These are phyloP conservation scores for Claviceps lovelessii DNA, from an alignment of 2,329 filamentous ascomycete species.

Conservation along the genomic window DNA sequence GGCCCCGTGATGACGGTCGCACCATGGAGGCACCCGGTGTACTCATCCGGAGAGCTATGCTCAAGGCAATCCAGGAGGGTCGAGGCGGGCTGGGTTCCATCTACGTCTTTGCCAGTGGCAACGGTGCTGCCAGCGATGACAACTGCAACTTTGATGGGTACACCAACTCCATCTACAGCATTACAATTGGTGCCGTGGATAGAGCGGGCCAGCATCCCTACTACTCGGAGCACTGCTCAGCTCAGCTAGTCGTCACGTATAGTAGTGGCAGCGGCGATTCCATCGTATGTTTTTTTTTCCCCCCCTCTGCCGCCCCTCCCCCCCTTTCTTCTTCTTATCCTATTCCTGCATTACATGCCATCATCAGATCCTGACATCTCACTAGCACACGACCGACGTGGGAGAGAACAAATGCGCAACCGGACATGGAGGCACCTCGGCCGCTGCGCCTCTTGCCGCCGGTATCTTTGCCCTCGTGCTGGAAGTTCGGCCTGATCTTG, in stretches of 20 bases:
- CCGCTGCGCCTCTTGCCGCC: constrained; percentile 81
- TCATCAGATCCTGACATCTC: constrained; percentile 1
- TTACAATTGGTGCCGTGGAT: constrained; percentile 89
- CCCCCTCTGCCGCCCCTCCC: too few species aligned
- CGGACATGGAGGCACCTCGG: constrained; percentile 87
- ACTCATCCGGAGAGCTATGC: constrained; percentile 77
- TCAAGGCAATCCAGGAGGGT: constrained; percentile 82
- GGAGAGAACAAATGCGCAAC: constrained; percentile 65
- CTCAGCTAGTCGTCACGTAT: constrained; percentile 89
- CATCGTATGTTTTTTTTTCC: constrained; percentile 43
- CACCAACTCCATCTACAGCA: constrained; percentile 98
- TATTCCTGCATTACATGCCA: too few species aligned
- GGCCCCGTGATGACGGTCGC: constrained; percentile 79
- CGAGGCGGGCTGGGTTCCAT: constrained; percentile 73
- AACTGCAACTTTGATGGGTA: constrained; percentile 99
- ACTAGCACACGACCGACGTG: constrained; percentile 80
- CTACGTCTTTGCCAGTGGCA: constrained; percentile 90
- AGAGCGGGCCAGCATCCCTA: constrained; percentile 77
- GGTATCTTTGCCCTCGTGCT: constrained; percentile 85
- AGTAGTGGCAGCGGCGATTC: constrained; percentile 79
- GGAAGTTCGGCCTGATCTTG: constrained; percentile 69
- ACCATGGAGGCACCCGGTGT: constrained; percentile 91
- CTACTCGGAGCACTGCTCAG: constrained; percentile 93
- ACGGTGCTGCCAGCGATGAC: constrained; percentile 73
- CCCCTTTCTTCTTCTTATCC: background rate